Percentiles rank a stretch among this genome's conserved stretches.
Conservation (phyloP, 2,329 filamentous ascomycete genomes). For the Xylaria hypoxylon region DNA sequence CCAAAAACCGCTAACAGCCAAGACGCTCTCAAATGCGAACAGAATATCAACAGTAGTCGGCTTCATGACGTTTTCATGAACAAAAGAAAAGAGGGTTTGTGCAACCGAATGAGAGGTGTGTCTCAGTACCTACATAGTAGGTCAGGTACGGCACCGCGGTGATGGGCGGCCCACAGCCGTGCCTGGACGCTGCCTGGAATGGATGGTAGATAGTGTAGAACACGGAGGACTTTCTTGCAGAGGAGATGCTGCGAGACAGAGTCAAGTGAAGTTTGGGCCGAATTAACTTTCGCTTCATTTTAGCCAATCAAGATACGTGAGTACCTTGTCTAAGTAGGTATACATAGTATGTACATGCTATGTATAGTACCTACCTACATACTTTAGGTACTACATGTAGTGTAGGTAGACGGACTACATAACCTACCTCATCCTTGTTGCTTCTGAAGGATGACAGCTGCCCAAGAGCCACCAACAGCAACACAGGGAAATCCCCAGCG, state of each 20-base stretch:
- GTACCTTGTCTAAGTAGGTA: too few species aligned
- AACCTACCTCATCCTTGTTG: too few species aligned
- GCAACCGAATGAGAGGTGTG: slow-evolving; percentile 24
- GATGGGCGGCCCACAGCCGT: not conserved
- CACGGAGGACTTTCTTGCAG: not conserved
- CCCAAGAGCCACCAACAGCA: too few species aligned
- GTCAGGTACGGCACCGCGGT: not conserved
- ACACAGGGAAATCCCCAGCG: not conserved
- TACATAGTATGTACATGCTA: too few species aligned
- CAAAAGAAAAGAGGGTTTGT: slow-evolving; percentile 16
- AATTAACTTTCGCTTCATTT: slow-evolving; percentile 12
- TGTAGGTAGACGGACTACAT: too few species aligned
- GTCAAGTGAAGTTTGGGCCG: not conserved
- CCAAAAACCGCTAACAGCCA: slow-evolving; percentile 27
- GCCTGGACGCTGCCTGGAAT: not conserved
- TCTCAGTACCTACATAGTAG: too few species aligned
- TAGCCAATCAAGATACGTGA: not conserved
- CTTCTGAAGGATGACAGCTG: too few species aligned
- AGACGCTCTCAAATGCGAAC: slow-evolving; percentile 34
- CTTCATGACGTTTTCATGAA: slow-evolving; percentile 44
- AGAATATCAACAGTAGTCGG: slow-evolving; percentile 19
- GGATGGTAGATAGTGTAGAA: not conserved
- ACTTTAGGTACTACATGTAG: too few species aligned
- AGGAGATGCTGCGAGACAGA: not conserved
- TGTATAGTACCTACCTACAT: too few species aligned